A percentile compares a stretch with the other conserved stretches of the same genome.
Evolutionary conservation across 805 yeast genomes (phyloP).

Genomic region (Barnettozyma siamensis): DNA sequence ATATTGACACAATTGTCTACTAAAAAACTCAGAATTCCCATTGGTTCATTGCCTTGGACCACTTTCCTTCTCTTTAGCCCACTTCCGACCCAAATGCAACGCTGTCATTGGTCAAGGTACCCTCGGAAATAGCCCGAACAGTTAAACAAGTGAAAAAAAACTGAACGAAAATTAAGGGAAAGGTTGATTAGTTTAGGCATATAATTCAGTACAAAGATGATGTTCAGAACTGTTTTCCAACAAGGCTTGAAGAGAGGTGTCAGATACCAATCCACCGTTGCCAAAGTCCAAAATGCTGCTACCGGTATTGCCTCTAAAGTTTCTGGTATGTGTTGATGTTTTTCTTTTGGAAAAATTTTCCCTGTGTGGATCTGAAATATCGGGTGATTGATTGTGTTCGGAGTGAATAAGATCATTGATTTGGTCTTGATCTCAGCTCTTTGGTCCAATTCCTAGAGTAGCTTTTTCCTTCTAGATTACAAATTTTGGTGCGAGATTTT

Average conservation of each 20-base stretch:
- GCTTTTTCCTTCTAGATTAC: too few species aligned
- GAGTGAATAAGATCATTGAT: not conserved
- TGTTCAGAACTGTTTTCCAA: conserved; percentile 23
- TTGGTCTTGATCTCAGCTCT: not conserved
- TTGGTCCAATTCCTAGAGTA: too few species aligned
- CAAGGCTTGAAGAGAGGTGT: conserved; percentile 24
- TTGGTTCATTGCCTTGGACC: too few species aligned
- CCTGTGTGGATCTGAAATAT: not conserved
- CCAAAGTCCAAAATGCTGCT: conserved; percentile 35
- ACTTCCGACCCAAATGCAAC: conserved; percentile 1
- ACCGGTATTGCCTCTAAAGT: conserved; percentile 30
- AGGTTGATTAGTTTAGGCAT: not conserved
- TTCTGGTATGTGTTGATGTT: conserved; percentile 24
- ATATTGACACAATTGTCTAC: too few species aligned
- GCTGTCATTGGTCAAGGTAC: not conserved
- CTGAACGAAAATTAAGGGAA: conserved; percentile 3
- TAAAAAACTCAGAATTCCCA: too few species aligned
- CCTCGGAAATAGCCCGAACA: conserved; percentile 1
- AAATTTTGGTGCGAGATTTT: not conserved
- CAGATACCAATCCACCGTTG: conserved; percentile 29
- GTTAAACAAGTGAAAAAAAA: not conserved
- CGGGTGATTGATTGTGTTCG: not conserved
- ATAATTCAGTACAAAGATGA: conserved; percentile 1
- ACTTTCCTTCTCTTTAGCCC: not conserved
- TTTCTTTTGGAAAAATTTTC: not conserved